Evolutionary conservation across 225 moss, liverwort and hornwort species (phyloP).

Genomic region (Neckera pumila): DNA sequence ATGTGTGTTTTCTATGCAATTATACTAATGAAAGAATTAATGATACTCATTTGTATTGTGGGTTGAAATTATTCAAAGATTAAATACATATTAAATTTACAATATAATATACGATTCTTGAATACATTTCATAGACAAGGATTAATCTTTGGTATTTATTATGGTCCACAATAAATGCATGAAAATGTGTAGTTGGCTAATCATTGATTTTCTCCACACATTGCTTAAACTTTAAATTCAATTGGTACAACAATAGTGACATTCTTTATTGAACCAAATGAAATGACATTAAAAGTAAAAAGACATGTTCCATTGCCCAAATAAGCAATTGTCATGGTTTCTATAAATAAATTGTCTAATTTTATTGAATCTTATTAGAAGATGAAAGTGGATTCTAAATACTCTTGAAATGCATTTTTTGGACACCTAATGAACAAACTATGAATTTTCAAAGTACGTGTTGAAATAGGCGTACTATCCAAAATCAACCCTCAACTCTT

Average conservation of each 20-base stretch:
- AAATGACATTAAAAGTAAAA: background rate
- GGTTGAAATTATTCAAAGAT: background rate
- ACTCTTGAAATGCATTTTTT: background rate
- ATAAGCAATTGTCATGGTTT: background rate
- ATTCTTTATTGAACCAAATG: background rate
- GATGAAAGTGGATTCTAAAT: background rate
- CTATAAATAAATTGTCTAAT: background rate
- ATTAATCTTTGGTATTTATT: background rate
- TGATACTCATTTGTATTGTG: background rate
- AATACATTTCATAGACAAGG: accelerated
- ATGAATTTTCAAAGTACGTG: background rate
- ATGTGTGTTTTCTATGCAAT: background rate
- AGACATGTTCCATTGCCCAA: accelerated
- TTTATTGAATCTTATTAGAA: background rate
- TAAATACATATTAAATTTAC: background rate
- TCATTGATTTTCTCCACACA: accelerated
- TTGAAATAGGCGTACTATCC: background rate
- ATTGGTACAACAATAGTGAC: background rate
- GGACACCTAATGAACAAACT: background rate
- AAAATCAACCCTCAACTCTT: background rate
- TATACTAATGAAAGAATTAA: background rate
- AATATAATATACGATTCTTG: background rate
- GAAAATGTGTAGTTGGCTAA: background rate
- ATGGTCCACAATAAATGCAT: background rate
- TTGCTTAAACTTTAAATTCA: background rate